Evolutionary conservation across 2,329 filamentous ascomycete species (phyloP).

Genomic region (Claviceps sorghi): DNA sequence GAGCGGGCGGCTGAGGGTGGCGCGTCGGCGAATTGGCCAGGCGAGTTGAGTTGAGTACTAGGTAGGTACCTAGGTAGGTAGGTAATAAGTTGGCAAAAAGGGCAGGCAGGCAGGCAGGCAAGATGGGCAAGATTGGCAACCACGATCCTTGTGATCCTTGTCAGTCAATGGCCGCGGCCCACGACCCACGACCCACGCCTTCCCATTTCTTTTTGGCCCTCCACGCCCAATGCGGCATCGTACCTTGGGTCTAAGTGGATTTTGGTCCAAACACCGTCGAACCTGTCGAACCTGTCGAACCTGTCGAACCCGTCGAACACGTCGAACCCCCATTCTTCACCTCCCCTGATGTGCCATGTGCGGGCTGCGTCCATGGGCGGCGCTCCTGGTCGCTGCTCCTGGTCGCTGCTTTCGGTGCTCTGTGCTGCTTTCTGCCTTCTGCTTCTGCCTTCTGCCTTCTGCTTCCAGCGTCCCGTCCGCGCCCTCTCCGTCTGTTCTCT

Average conservation of each 20-base stretch:
- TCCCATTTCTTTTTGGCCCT: neutral
- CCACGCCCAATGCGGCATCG: neutral
- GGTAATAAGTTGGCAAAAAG: too few species aligned
- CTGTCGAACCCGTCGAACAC: neutral
- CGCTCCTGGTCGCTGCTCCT: neutral
- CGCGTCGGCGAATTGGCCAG: too few species aligned
- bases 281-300: neutral
- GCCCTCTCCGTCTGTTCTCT: neutral
- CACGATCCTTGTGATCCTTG: neutral
- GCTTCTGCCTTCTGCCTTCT: neutral
- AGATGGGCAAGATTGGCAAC: neutral
- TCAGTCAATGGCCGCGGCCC: neutral
- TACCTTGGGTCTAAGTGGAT: neutral
- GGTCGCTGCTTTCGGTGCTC: neutral
- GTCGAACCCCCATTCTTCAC: neutral
- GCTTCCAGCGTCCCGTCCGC: neutral
- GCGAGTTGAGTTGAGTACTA: too few species aligned
- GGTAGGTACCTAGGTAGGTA: too few species aligned
- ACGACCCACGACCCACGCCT: neutral
- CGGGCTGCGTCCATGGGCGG: neutral
- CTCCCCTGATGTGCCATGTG: neutral
- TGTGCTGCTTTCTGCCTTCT: neutral
- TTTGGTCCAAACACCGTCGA: constrained; percentile 4
- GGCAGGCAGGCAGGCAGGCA: neutral
- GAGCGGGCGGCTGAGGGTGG: too few species aligned